Evolutionary conservation across 140 eudicot genomes (phyloP).

Genomic region (Anethum foeniculum): DNA sequence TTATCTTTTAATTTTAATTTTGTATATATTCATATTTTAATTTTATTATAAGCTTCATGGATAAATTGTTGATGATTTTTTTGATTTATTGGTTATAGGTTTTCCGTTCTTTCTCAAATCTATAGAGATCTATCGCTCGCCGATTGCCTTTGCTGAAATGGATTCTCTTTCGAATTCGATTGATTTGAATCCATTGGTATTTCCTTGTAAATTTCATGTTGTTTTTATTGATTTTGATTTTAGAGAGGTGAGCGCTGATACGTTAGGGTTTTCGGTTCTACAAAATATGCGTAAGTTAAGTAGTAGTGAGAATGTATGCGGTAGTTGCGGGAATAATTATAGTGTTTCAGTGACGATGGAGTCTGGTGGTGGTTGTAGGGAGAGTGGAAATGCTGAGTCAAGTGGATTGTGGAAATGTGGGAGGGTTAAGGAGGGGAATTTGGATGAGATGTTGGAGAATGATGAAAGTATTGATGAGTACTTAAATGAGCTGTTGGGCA

Average conservation of each 20-base stretch:
- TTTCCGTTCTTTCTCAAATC: constrained; percentile 76
- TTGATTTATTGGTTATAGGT: constrained; percentile 32
- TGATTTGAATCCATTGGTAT: constrained; percentile 42
- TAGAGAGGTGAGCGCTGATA: constrained; percentile 24
- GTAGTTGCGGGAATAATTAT: constrained; percentile 48
- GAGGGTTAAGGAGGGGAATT: constrained; percentile 20
- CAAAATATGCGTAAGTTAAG: constrained; percentile 39
- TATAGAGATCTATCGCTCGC: constrained; percentile 81
- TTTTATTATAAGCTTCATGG: not conserved
- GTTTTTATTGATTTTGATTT: constrained; percentile 44
- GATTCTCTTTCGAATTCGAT: constrained; percentile 48
- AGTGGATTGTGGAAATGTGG: constrained; percentile 49
- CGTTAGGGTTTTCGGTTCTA: constrained; percentile 41
- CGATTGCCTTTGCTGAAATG: constrained; percentile 71
- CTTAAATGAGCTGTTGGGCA: constrained; percentile 29
- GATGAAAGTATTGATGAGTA: constrained; percentile 64
- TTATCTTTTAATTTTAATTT: not conserved
- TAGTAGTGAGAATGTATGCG: constrained; percentile 38
- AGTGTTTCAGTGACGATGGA: constrained; percentile 55
- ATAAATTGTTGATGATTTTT: not conserved
- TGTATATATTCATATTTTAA: not conserved
- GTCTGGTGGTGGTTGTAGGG: constrained; percentile 28
- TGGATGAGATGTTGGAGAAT: constrained; percentile 20
- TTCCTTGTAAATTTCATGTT: constrained; percentile 67
- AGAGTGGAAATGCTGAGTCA: constrained; percentile 12